Evolutionary conservation across 208 protist genomes (phyloP).

Genomic region (Trypanosoma lewisi): DNA sequence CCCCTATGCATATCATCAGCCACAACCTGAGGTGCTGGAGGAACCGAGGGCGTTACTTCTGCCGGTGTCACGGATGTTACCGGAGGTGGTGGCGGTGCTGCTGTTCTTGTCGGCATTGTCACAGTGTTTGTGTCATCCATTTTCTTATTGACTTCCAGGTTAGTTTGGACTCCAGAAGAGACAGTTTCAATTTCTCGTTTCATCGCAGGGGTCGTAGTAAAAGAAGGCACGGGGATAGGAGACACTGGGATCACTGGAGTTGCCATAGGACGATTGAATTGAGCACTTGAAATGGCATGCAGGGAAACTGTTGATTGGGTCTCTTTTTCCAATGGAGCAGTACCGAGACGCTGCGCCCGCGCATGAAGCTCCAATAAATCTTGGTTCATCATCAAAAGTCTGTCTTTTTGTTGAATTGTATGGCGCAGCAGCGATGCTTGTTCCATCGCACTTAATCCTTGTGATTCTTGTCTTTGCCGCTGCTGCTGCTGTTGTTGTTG

Average conservation of each 20-base stretch:
- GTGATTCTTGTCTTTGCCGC: too few relatives aligned
- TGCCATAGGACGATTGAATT: neutral
- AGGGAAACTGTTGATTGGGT: neutral
- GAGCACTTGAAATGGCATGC: neutral
- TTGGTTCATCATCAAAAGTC: constrained; percentile 63
- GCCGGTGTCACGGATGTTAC: neutral
- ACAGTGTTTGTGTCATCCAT: constrained; percentile 22
- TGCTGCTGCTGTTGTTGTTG: too few relatives aligned
- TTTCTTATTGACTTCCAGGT: constrained; percentile 1
- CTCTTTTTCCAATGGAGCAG: constrained; percentile 4
- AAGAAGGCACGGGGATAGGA: neutral
- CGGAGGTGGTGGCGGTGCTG: neutral
- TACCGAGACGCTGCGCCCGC: constrained; percentile 28
- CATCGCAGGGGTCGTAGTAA: neutral
- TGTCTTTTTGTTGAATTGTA: constrained; percentile 69
- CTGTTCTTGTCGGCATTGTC: neutral
- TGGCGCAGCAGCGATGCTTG: constrained; percentile 60
- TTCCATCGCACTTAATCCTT: constrained; percentile 43
- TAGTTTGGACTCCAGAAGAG: constrained; percentile 19
- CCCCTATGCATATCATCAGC: neutral
- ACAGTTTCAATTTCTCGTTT: constrained; percentile 2
- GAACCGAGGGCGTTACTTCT: neutral
- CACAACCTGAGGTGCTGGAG: neutral
- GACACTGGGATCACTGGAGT: neutral
- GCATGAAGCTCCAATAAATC: constrained; percentile 69